These are phyloP conservation scores for Eremothecium gossypii DNA, from an alignment of 1,139 yeast species.

Conservation along the genomic window DNA sequence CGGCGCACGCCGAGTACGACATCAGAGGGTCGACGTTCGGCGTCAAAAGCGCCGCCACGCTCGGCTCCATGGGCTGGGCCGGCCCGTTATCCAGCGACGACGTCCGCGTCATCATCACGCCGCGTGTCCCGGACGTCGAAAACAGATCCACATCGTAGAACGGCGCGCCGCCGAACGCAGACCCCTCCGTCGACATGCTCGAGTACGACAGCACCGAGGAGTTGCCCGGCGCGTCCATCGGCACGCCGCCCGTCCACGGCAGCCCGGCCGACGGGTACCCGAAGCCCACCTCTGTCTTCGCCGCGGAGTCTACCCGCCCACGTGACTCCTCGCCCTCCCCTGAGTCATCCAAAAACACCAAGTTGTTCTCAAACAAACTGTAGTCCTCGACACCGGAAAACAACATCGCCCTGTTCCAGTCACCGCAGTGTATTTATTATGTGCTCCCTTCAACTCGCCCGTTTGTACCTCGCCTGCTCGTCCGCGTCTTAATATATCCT, in stretches of 20 bases:
- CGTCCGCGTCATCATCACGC: constrained; percentile 1
- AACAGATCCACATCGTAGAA: constrained; percentile 8
- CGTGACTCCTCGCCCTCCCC: not conserved
- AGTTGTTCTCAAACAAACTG: constrained; percentile 4
- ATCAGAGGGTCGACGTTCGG: constrained; percentile 4
- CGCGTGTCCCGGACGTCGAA: not conserved
- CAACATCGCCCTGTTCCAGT: not conserved
- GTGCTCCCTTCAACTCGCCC: too few relatives aligned
- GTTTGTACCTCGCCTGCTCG: too few relatives aligned
- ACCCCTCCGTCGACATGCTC: constrained; percentile 5
- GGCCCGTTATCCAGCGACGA: not conserved
- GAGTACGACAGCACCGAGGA: constrained; percentile 6
- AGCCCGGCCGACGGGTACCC: constrained; percentile 1
- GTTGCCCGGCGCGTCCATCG: not conserved
- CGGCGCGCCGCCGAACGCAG: constrained; percentile 5
- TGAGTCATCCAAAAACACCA: not conserved
- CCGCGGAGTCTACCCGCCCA: not conserved
- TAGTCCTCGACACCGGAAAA: constrained; percentile 7
- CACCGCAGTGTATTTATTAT: too few relatives aligned
- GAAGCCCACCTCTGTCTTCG: not conserved
- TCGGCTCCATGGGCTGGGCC: not conserved
- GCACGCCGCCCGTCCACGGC: constrained; percentile 1
- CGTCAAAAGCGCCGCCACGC: not conserved
- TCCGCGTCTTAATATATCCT: too few relatives aligned
- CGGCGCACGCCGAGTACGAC: constrained; percentile 1